Evolutionary conservation across 352 stramenopile species (phyloP), one percentile per base, ranked within the genome.

Genomic region (Pythium brassicae): DNA sequence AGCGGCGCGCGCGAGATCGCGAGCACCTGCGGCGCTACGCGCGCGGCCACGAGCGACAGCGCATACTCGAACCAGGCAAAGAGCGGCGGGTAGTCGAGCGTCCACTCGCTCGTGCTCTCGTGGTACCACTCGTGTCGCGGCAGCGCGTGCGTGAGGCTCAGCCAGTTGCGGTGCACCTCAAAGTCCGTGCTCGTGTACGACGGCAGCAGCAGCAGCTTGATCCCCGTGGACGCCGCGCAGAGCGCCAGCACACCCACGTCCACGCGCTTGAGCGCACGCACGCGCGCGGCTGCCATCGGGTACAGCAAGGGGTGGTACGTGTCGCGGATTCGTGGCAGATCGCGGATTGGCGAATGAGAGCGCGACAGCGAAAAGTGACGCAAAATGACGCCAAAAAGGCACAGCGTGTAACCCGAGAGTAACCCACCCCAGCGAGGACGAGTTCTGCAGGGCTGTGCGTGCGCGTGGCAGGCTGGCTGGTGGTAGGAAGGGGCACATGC

Each of bases 131-230:
- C 37, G 7, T 55, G 71, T 2, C 92, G 59, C 10, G 92, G 92
- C 45, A 97, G 68, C 58, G 90, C 78, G 53, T 89, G 63, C 14
- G 97, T 99, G 58, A 99, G 87, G 27, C 94, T 95, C 40, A 99
- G 82, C 97, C 97, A 99, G 69, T 99, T 99, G 26, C 96, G 90
- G 73, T 99, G 97, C 11, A 99, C 97, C 69, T 99, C 93, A 74
- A 99, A 98, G 76, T 99, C 96, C 10, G 96, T 99, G 51, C 89
- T 98, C 37, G 76, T 80, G 76, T 99, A 99, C 8, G 90, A 94
- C 1, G 85, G 87, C 20, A 97, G 68, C 20, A 99, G 78, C 34
- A 98, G 69, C 46, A 96, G 55, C 74, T 97, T 97, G 27, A 96
- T 46, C 39, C 47, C 62, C n/a, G 86, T 65, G 19, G 77, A 87